Base-by-base conservation (phyloP, 2,329 filamentous ascomycete genomes). In the Aspergillus sp. region DNA sequence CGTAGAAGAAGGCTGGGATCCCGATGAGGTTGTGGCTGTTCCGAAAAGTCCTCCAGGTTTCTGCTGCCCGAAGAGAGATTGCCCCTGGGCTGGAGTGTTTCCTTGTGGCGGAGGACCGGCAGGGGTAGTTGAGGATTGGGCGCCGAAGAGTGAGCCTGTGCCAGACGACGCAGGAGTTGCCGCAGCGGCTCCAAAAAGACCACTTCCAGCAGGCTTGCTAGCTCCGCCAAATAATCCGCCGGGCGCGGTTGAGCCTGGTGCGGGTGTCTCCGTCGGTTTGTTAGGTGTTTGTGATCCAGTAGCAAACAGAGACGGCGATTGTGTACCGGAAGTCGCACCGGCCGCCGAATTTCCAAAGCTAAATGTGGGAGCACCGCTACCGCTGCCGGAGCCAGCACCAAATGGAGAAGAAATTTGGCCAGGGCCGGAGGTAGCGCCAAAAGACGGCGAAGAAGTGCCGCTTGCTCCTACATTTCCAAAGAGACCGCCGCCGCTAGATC, bases 391-490 rank as follows among this genome's bases (percentile, higher is more conserved):
- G 17, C 64, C 59, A 44, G 61, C 59, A 41, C 55, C 66, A 60
- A 58, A 58, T 17, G 39, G n/a, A 35, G 56, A 44, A 6, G 50
- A 37, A 40, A 39, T 39, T 50, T 66, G 57, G 44, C 54, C 61
- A 31, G 59, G 59, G 7, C 50, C 51, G 40, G 63, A 48, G n/a
- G 65, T 57, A 49, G 63, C 57, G 39, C 53, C 65, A 60, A 55
- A 58, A 6, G 57, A 72, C 40, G 74, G 65, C 24, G 72, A 60
- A 39, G 73, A 66, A 53, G 64, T 67, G 56, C 68, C 68, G 46
- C 62, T 66, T 17, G 70, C 66, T 66, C 73, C 70, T 65, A 71
- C 66, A 65, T 73, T 76, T 55, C 78, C 77, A 66, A 80, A 79
- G 37, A 79, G 68, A 49, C 70, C 65, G 57, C 71, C 64, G 56